Conservation (phyloP, 225 moss, liverwort and hornwort species). For the Sphagnum tenellum region DNA sequence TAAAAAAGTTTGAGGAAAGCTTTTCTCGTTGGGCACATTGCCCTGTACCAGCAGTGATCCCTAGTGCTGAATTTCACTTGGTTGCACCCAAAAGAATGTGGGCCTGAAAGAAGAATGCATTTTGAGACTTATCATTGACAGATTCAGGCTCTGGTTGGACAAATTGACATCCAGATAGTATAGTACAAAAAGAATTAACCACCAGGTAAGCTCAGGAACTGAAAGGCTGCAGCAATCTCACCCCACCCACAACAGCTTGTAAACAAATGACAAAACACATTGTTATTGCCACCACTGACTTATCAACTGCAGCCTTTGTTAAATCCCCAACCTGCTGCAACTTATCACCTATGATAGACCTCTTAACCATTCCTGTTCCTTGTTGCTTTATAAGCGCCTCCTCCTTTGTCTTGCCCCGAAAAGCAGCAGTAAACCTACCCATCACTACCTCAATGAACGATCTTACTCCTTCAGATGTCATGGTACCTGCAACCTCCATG, state of each 20-base stretch:
- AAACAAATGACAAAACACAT: constrained; percentile 87
- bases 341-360: constrained; percentile 41
- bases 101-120: too few species aligned
- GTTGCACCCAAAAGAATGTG: too few species aligned
- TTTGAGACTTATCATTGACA: too few species aligned
- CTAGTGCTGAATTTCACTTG: too few species aligned
- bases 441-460: constrained; percentile 64
- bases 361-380: constrained; percentile 10
- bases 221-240: constrained; percentile 38
- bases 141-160: too few species aligned
- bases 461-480: constrained; percentile 74
- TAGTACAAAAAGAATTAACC: too few species aligned
- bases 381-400: constrained; percentile 10
- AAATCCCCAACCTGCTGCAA: constrained; percentile 72
- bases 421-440: constrained; percentile 40
- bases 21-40: too few species aligned
- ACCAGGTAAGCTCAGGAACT: too few species aligned
- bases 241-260: constrained; percentile 60
- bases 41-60: too few species aligned
- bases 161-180: too few species aligned
- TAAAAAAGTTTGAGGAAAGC: too few species aligned
- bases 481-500: constrained; percentile 73
- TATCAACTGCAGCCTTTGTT: constrained; percentile 65
- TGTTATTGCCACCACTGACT: constrained; percentile 73
- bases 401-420: constrained; percentile 37